phyloP scores from a whole-genome alignment of 108 stramenopile genomes.

The Discostella pseudostelligera region DNA sequence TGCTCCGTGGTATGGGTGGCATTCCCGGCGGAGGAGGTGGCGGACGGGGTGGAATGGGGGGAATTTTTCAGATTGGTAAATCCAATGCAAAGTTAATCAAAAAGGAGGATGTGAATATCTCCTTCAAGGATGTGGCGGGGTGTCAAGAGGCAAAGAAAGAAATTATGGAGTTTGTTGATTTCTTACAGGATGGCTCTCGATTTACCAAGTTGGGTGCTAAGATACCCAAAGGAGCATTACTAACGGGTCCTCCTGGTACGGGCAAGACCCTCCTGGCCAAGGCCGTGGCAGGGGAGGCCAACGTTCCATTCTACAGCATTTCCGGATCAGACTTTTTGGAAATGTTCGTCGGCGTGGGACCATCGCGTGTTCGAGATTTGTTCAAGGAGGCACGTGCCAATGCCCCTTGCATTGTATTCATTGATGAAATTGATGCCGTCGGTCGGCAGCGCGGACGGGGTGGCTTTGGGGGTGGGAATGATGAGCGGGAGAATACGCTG shows the following conservation, averaged over 20 bases:
- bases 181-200: slow-evolving; percentile 83
- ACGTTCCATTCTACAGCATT: slow-evolving; percentile 95
- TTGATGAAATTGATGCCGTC: slow-evolving; percentile 99
- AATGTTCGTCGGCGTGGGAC: slow-evolving; percentile 99
- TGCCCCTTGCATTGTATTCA: slow-evolving; percentile 98
- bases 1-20: slow-evolving; percentile 80
- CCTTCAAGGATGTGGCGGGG: slow-evolving; percentile 98
- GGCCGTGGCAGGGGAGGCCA: slow-evolving; percentile 99
- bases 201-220: slow-evolving; percentile 96
- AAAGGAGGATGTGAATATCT: slow-evolving; percentile 81
- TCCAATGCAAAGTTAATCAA: slow-evolving; percentile 86
- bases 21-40: slow-evolving; percentile 61
- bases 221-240: slow-evolving; percentile 96
- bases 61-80: slow-evolving; percentile 84
- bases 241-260: slow-evolving; percentile 90
- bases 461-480: slow-evolving; percentile 86
- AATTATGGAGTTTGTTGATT: slow-evolving; percentile 99
- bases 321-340: slow-evolving; percentile 97
- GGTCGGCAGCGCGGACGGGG: slow-evolving; percentile 93
- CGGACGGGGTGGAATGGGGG: slow-evolving; percentile 75
- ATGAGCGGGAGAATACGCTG: slow-evolving; percentile 98
- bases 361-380: slow-evolving; percentile 95
- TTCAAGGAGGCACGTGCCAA: slow-evolving; percentile 92
- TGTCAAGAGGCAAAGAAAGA: slow-evolving; percentile 97
- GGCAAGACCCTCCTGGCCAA: slow-evolving; percentile 97